phyloP scores from a whole-genome alignment of 2,329 filamentous ascomycete genomes.

The Neopestalotiopsis rosae region DNA sequence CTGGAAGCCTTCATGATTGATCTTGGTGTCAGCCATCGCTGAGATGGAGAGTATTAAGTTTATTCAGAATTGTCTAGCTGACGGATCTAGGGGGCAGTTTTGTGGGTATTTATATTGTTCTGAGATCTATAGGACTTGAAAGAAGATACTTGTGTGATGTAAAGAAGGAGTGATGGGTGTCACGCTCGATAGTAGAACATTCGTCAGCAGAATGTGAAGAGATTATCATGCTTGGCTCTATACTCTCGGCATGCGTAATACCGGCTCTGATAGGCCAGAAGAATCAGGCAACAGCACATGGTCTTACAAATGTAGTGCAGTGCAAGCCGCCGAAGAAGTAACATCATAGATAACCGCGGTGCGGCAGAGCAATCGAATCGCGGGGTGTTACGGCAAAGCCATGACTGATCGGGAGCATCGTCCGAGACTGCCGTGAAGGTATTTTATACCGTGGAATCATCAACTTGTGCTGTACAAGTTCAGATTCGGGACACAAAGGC shows the following conservation, averaged over 20 bases:
- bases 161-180: neutral
- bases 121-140: too few relatives aligned
- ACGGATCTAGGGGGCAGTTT: neutral
- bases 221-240: neutral
- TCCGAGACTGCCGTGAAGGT: too few relatives aligned
- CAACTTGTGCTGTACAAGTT: too few relatives aligned
- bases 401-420: too few relatives aligned
- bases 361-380: too few relatives aligned
- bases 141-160: too few relatives aligned
- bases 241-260: too few relatives aligned
- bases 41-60: neutral
- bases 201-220: neutral
- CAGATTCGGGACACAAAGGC: too few relatives aligned
- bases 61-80: neutral
- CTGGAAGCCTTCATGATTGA: conserved; percentile 11
- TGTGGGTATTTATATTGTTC: too few relatives aligned
- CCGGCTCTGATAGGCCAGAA: neutral
- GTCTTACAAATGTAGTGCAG: neutral
- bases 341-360: too few relatives aligned
- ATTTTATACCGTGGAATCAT: too few relatives aligned
- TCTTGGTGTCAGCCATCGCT: neutral
- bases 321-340: neutral
- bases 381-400: too few relatives aligned
- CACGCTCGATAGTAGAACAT: neutral
- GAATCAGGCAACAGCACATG: neutral